Conservation (phyloP, 108 stramenopile genomes). For the Thalassiosira profunda region DNA sequence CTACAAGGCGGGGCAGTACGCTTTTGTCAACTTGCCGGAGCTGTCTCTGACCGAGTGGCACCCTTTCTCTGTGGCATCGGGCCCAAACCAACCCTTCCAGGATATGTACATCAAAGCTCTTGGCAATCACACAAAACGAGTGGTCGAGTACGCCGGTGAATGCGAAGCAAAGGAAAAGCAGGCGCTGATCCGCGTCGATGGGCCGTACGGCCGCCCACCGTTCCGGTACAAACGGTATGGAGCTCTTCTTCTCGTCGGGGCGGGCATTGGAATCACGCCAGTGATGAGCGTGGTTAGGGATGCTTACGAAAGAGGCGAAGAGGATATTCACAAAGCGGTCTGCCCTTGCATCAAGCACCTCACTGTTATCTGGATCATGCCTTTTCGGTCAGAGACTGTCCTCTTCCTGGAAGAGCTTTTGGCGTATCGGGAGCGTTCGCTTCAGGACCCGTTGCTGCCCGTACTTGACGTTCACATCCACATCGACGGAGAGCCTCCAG, state of each 20-base stretch:
- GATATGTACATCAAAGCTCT: conserved; percentile 28
- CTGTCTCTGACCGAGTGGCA: conserved; percentile 36
- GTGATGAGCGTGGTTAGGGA: conserved; percentile 6
- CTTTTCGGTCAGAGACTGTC: background rate
- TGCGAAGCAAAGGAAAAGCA: background rate
- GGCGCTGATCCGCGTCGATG: conserved; percentile 9
- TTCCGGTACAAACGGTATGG: conserved; percentile 9
- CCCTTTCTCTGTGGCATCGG: conserved; percentile 38
- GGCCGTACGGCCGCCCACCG: conserved; percentile 2
- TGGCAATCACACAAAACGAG: conserved; percentile 8
- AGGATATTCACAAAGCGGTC: background rate
- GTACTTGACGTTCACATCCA: background rate
- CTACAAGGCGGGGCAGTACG: conserved; percentile 27
- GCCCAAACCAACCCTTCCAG: conserved; percentile 14
- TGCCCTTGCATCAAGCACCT: conserved; percentile 1
- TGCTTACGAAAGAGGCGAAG: background rate
- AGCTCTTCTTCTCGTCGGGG: conserved; percentile 5
- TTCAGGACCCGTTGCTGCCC: background rate
- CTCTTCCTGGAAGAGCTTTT: conserved; percentile 7
- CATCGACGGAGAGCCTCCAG: background rate
- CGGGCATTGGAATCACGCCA: conserved; percentile 9
- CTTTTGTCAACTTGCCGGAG: conserved; percentile 33
- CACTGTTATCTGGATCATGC: conserved; percentile 8
- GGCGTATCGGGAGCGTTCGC: conserved; percentile 8
- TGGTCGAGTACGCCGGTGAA: background rate